Conservation (phyloP, 2,329 filamentous ascomycete species). For the Claviceps arundinis region DNA sequence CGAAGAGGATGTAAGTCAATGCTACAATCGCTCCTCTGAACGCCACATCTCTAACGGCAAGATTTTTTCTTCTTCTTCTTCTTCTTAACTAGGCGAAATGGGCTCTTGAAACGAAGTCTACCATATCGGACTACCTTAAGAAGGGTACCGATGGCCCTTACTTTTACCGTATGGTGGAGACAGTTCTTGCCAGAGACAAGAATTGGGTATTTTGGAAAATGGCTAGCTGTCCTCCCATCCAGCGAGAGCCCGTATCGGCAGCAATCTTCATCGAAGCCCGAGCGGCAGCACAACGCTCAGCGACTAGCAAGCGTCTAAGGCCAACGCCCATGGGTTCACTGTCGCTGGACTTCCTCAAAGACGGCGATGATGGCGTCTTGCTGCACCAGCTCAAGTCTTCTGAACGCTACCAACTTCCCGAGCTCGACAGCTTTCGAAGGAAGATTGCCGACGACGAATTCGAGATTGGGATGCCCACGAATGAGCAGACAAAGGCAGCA, state of each 20-base stretch:
- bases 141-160: conserved; percentile 74
- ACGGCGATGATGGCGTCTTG: conserved; percentile 43
- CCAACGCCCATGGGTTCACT: conserved; percentile 58
- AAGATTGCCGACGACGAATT: conserved; percentile 70
- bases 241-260: conserved; percentile 56
- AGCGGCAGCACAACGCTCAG: conserved; percentile 48
- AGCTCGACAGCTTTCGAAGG: conserved; percentile 54
- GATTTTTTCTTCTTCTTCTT: not conserved
- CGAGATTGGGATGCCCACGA: conserved; percentile 70
- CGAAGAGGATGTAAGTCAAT: conserved; percentile 63
- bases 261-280: conserved; percentile 58
- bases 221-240: conserved; percentile 80
- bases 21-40: not conserved
- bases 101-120: conserved; percentile 63
- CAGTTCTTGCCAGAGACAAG: conserved; percentile 87
- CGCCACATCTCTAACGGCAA: not conserved
- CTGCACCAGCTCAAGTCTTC: conserved; percentile 57
- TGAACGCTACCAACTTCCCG: conserved; percentile 53
- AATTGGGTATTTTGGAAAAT: conserved; percentile 99
- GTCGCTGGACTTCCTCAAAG: conserved; percentile 64
- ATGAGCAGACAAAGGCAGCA: conserved; percentile 40
- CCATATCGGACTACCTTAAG: conserved; percentile 73
- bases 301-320: conserved; percentile 58
- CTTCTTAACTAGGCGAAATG: conserved; percentile 54
- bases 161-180: conserved; percentile 94